Conservation (phyloP, 495 filamentous ascomycete species). For the Parathielavia appendiculata region DNA sequence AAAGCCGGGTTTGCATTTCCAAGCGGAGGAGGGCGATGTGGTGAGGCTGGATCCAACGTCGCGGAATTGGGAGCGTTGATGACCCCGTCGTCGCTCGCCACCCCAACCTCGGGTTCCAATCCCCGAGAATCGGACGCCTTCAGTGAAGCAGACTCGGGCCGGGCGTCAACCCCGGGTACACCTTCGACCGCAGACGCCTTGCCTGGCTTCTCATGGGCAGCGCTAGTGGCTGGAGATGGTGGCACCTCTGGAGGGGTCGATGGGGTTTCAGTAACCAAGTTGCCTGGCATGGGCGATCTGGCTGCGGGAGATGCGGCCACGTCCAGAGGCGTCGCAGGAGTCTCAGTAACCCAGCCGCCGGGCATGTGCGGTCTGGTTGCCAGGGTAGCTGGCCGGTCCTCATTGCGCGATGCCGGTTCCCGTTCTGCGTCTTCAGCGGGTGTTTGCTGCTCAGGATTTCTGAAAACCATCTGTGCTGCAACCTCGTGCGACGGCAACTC, state of each 20-base stretch:
- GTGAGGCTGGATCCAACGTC: slow-evolving; percentile 1
- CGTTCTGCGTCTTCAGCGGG: slow-evolving; percentile 15
- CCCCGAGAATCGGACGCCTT: not conserved
- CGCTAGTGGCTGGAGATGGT: slow-evolving; percentile 18
- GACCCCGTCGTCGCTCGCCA: not conserved
- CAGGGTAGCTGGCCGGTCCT: not conserved
- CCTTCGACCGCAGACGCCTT: slow-evolving; percentile 13
- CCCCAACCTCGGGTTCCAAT: not conserved
- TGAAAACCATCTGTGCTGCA: slow-evolving; percentile 8
- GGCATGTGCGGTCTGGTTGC: slow-evolving; percentile 53
- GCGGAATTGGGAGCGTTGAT: not conserved
- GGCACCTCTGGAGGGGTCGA: slow-evolving; percentile 28
- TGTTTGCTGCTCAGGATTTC: slow-evolving; percentile 14
- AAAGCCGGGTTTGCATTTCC: slow-evolving; percentile 16
- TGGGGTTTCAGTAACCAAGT: slow-evolving; percentile 58
- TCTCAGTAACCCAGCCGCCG: slow-evolving; percentile 61
- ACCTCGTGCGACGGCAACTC: slow-evolving; percentile 13
- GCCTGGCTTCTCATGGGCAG: slow-evolving; percentile 7
- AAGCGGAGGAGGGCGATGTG: slow-evolving; percentile 8
- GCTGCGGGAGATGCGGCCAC: slow-evolving; percentile 19
- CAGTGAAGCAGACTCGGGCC: not conserved
- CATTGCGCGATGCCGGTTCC: slow-evolving; percentile 20
- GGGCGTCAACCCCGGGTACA: slow-evolving; percentile 19
- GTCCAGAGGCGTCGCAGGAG: slow-evolving; percentile 35
- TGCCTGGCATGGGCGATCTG: slow-evolving; percentile 58